A percentile compares a stretch with the other conserved stretches of the same genome.
phyloP scores from a whole-genome alignment of 164 flowering plant genomes.

The Akebia trifoliata region DNA sequence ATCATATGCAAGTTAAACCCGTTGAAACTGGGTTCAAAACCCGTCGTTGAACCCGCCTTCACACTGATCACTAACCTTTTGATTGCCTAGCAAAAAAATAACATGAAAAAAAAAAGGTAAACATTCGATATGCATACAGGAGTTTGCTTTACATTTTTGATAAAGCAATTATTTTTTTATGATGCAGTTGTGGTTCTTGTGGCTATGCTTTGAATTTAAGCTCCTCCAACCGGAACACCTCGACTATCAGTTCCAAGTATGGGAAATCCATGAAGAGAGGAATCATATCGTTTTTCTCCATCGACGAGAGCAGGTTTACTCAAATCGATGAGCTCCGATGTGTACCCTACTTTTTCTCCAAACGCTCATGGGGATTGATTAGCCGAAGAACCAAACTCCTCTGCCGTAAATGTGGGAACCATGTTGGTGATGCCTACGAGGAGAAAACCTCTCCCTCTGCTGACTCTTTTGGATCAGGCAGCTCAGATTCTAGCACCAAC shows the following conservation, averaged over 20 bases:
- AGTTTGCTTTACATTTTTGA: background rate
- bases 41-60: too few relatives aligned
- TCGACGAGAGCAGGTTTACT: conserved; percentile 87
- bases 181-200: conserved; percentile 89
- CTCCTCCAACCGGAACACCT: conserved; percentile 72
- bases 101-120: too few relatives aligned
- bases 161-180: background rate
- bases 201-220: conserved; percentile 78
- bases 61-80: too few relatives aligned
- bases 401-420: conserved; percentile 82
- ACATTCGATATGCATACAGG: background rate
- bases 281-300: conserved; percentile 59
- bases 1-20: too few relatives aligned
- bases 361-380: conserved; percentile 63
- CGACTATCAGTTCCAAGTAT: conserved; percentile 75
- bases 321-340: conserved; percentile 65
- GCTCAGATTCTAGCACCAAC: conserved; percentile 35
- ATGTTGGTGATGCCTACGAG: conserved; percentile 61
- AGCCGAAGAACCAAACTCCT: conserved; percentile 66
- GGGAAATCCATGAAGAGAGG: conserved; percentile 80
- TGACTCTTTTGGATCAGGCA: conserved; percentile 28
- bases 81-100: too few relatives aligned
- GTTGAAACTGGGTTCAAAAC: too few relatives aligned
- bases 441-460: conserved; percentile 28
- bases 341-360: conserved; percentile 54